Percentiles rank a stretch among this genome's conserved stretches.
These are phyloP conservation scores for Aspergillus sojae DNA, from an alignment of 2,329 filamentous ascomycete genomes.

Conservation along the genomic window DNA sequence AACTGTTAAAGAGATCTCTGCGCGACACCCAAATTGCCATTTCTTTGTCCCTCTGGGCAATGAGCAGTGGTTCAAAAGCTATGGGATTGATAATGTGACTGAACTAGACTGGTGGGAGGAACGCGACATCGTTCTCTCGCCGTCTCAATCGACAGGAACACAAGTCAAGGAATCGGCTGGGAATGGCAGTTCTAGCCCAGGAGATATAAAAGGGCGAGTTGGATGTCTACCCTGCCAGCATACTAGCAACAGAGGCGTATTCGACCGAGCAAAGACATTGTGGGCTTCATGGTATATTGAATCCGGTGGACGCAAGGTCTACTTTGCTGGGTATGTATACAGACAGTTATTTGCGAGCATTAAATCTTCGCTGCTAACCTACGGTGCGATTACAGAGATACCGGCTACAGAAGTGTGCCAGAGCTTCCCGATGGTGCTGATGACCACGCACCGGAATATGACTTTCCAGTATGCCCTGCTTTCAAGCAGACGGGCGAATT, in stretches of 20 bases:
- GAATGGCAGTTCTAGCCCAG: slow-evolving; percentile 21
- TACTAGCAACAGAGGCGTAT: slow-evolving; percentile 66
- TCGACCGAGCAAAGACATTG: slow-evolving; percentile 74
- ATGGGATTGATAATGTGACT: slow-evolving; percentile 74
- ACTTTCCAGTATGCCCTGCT: slow-evolving; percentile 75
- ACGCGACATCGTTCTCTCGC: slow-evolving; percentile 67
- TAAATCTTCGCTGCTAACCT: slow-evolving; percentile 3
- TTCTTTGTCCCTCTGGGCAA: slow-evolving; percentile 88
- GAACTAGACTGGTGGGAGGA: slow-evolving; percentile 97
- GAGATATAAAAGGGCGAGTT: slow-evolving; percentile 69
- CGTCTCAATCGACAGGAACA: slow-evolving; percentile 27
- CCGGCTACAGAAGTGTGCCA: slow-evolving; percentile 82
- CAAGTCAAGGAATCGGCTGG: slow-evolving; percentile 33
- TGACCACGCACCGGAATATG: slow-evolving; percentile 70
- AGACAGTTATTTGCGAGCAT: background rate
- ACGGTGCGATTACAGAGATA: slow-evolving; percentile 64
- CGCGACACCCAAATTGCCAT: slow-evolving; percentile 74
- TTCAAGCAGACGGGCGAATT: slow-evolving; percentile 81
- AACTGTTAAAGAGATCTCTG: slow-evolving; percentile 70
- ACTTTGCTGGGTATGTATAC: slow-evolving; percentile 67
- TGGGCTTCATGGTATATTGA: slow-evolving; percentile 86
- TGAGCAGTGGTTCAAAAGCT: slow-evolving; percentile 75
- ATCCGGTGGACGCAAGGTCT: slow-evolving; percentile 76
- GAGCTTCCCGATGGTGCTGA: slow-evolving; percentile 63
- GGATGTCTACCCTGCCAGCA: slow-evolving; percentile 86